A percentile compares a stretch with the other conserved stretches of the same genome.
Conservation (phyloP, 441 rosid species). For the Corymbia citriodora region DNA sequence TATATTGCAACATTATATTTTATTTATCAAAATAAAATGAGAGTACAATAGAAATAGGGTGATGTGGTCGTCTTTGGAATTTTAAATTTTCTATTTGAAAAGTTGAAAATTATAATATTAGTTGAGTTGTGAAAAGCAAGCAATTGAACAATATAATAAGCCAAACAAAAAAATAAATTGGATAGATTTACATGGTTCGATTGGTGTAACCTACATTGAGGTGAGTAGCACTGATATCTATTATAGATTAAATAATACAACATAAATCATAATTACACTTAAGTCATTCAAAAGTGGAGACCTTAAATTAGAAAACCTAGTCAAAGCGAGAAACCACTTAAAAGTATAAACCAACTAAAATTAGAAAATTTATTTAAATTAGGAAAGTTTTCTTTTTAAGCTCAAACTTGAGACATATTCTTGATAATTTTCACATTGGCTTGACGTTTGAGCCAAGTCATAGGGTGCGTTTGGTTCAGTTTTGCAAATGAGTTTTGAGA, state of each 20-base stretch:
- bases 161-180: background rate
- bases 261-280: background rate
- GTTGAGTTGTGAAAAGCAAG: background rate
- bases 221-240: background rate
- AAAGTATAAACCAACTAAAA: background rate
- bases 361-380: background rate
- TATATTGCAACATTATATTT: background rate
- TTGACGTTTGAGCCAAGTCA: background rate
- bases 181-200: background rate
- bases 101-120: background rate
- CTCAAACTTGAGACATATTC: background rate
- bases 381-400: background rate
- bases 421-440: accelerated
- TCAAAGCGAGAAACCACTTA: background rate
- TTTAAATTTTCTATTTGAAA: background rate
- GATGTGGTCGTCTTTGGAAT: background rate
- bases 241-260: background rate
- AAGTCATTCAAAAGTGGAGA: background rate
- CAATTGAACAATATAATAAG: background rate
- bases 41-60: background rate
- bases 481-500: too few species aligned
- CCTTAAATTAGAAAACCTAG: background rate
- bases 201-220: background rate
- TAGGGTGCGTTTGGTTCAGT: too few species aligned
- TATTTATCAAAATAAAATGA: background rate